Percentiles rank a stretch among this genome's conserved stretches.
phyloP scores from a whole-genome alignment of 176 grass and related monocot genomes.

The Zoysia japonica region DNA sequence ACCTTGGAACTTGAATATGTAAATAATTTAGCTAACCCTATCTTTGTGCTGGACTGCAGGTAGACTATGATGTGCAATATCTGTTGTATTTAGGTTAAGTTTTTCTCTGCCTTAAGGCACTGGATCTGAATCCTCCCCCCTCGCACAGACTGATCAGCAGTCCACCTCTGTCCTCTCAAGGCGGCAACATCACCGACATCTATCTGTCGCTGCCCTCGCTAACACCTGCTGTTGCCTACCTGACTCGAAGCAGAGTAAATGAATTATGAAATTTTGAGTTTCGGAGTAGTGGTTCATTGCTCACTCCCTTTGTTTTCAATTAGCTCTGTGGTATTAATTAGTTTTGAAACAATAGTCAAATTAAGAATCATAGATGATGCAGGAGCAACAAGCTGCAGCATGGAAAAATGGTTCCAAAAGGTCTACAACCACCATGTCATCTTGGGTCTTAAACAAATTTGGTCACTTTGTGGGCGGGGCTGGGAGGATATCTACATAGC shows the following conservation, averaged over 20 bases:
- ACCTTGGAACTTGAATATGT: neutral
- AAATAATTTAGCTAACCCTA: neutral
- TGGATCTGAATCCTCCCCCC: too few relatives aligned
- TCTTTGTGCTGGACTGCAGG: neutral
- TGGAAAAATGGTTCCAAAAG: neutral
- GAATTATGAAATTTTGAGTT: too few relatives aligned
- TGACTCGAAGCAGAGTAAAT: too few relatives aligned
- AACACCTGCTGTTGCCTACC: too few relatives aligned
- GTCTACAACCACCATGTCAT: neutral
- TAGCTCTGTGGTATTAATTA: neutral
- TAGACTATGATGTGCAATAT: neutral
- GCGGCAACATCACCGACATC: too few relatives aligned
- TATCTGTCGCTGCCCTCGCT: too few relatives aligned
- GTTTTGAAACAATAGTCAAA: neutral
- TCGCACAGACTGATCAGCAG: neutral
- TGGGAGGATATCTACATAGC: too few relatives aligned
- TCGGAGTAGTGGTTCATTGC: neutral
- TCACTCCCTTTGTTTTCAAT: neutral
- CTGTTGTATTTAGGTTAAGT: too few relatives aligned
- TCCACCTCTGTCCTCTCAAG: too few relatives aligned
- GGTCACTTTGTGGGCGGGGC: too few relatives aligned
- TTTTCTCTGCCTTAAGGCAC: too few relatives aligned
- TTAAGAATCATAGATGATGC: neutral
- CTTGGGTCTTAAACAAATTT: neutral
- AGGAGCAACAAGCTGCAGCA: neutral